Evolutionary conservation across 208 protist species (phyloP), one percentile per base, ranked within the genome.

Genomic region (Strigomonas galati): DNA sequence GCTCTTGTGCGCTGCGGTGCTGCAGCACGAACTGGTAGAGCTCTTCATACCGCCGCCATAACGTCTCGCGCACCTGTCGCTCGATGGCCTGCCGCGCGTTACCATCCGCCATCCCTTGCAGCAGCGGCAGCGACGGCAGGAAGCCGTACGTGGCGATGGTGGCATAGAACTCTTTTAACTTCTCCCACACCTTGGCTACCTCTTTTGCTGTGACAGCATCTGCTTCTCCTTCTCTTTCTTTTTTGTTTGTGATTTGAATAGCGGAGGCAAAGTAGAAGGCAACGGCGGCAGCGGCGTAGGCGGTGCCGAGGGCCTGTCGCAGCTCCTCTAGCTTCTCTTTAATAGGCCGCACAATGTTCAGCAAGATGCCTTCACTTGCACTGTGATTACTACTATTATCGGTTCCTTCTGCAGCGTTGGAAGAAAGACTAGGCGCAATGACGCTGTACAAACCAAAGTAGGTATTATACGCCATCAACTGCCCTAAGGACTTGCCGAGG

Each of bases 401-500:
- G 35, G 7, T 10, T 40, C 35, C 35, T 40, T 10, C 35, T 40
- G 35, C 35, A 4, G 35, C 17, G 37, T 14, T n/a, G 10, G 44
- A 4, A 2, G 44, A 2, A 4, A 21, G 19, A n/a, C 10, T 51
- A n/a, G 44, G 21, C 23, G 26, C 28, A 23, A 46, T 31, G 9
- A 19, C 35, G 56, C n/a, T 21, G 31, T 59, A 28, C 23, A 53
- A 17, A 4, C 48, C n/a, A 6, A 21, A 53, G 17, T 27, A 17
- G 5, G 19, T 17, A 15, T 53, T 53, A 17, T 27, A 53, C 5
- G 23, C 3, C 48, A 53, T 4, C 23, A 53, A 17, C 48, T 70
- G 63, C 21, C 71, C 72, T 32, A 79, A 88, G 5, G 76, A 72
- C 10, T 85, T 79, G 59, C 87, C 85, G n/a, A 91, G 69, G 44